Conservation (phyloP, 306 rosid species). For the Citrullus mucosospermus region DNA sequence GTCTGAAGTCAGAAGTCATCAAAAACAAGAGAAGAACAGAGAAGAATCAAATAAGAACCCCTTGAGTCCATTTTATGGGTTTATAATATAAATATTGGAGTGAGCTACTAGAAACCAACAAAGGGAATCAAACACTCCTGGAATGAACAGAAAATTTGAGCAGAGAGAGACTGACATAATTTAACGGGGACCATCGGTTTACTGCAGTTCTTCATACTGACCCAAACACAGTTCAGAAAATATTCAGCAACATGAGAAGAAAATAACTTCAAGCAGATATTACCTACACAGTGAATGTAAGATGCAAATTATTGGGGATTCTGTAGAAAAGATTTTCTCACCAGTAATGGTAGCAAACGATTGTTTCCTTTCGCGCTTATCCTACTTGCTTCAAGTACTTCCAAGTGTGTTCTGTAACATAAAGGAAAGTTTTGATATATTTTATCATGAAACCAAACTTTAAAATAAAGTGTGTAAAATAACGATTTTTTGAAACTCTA, state of each 20-base stretch:
- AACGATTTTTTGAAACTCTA: neutral
- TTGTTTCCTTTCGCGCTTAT: neutral
- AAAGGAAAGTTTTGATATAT: neutral
- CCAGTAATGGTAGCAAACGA: neutral
- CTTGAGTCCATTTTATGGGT: neutral
- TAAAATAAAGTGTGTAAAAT: neutral
- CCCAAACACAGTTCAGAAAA: constrained; percentile 3
- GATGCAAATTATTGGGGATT: neutral
- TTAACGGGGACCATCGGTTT: neutral
- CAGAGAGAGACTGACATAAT: neutral
- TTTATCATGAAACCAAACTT: neutral
- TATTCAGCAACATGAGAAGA: neutral
- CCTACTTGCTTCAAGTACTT: neutral
- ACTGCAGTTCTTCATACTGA: neutral
- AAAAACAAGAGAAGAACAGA: neutral
- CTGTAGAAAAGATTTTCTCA: neutral
- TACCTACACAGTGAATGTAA: neutral
- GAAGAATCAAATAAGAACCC: neutral
- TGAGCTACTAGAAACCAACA: neutral
- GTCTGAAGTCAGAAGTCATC: neutral
- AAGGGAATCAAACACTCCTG: constrained; percentile 5
- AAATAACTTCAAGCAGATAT: neutral
- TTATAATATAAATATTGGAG: neutral
- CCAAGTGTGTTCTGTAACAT: neutral
- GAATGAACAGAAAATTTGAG: neutral